Conservation (phyloP, 2,329 filamentous ascomycete species). For the Cordyceps pruinosa region DNA sequence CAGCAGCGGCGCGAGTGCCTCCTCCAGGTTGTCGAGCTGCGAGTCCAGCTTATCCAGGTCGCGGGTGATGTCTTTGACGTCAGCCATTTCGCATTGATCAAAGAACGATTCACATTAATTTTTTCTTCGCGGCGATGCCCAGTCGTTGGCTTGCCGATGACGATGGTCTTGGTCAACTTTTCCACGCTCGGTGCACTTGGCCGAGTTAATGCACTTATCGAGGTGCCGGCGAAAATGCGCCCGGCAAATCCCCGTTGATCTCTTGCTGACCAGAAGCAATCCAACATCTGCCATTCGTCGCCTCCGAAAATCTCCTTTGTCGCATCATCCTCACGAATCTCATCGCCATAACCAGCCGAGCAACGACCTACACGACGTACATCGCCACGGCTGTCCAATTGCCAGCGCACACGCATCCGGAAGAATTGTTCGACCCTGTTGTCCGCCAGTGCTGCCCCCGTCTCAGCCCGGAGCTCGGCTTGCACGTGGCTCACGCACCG, state of each 20-base stretch:
- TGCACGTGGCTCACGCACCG: slow-evolving; percentile 11
- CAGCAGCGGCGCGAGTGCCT: slow-evolving; percentile 67
- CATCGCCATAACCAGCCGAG: not conserved
- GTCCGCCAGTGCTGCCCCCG: not conserved
- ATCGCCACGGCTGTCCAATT: not conserved
- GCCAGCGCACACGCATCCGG: not conserved
- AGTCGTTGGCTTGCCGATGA: not conserved
- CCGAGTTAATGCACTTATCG: slow-evolving; percentile 11
- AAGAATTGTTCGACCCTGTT: not conserved
- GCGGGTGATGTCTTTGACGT: slow-evolving; percentile 51
- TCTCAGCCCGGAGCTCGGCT: slow-evolving; percentile 6
- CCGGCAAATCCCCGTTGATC: not conserved
- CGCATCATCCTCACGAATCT: not conserved
- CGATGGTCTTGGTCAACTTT: not conserved
- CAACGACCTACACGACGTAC: not conserved
- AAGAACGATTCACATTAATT: not conserved
- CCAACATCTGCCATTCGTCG: slow-evolving; percentile 1
- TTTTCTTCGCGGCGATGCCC: not conserved
- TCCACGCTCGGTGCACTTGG: slow-evolving; percentile 2
- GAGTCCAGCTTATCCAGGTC: slow-evolving; percentile 68
- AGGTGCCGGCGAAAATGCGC: not conserved
- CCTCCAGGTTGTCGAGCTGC: slow-evolving; percentile 73
- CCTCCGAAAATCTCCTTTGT: slow-evolving; percentile 4
- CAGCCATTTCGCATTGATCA: slow-evolving; percentile 27
- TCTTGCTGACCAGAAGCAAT: slow-evolving; percentile 11